Evolutionary conservation across 306 rosid genomes (phyloP).

Genomic region (Albizia julibrissin): DNA sequence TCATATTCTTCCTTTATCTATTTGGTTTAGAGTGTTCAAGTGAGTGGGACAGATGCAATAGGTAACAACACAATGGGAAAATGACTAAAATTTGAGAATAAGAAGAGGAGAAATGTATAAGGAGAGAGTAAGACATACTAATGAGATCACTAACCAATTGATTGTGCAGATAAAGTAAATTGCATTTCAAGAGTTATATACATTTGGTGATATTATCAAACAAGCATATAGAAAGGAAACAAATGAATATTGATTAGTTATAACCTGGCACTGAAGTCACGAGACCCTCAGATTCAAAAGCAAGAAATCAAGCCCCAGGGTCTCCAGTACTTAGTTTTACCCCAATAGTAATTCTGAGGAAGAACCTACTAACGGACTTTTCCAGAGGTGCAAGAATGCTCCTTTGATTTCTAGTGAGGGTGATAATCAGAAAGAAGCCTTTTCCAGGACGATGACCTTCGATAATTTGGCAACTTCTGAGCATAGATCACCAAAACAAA

Average conservation of each 20-base stretch:
- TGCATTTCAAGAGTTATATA: neutral
- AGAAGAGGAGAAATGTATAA: neutral
- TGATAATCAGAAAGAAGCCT: constrained; percentile 29
- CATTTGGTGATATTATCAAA: neutral
- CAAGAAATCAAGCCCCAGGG: constrained; percentile 49
- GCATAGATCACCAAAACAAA: constrained; percentile 28
- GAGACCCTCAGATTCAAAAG: constrained; percentile 37
- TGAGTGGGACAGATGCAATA: neutral
- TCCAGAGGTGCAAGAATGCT: constrained; percentile 46
- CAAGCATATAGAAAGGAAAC: neutral
- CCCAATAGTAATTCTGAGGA: constrained; percentile 55
- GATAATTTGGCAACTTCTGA: constrained; percentile 34
- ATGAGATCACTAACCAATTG: neutral
- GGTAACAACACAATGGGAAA: neutral
- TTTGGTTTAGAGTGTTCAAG: neutral
- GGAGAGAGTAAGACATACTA: neutral
- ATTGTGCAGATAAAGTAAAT: too few species aligned
- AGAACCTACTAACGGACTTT: constrained; percentile 51
- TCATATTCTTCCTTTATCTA: neutral
- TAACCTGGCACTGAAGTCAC: constrained; percentile 35
- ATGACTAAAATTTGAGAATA: neutral
- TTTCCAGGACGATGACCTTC: constrained; percentile 42
- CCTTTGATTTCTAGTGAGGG: constrained; percentile 37
- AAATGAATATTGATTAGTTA: constrained; percentile 37
- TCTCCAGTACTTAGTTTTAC: constrained; percentile 45